Percentiles rank a stretch among this genome's conserved stretches.
Conservation (phyloP, 306 rosid genomes). For the Acacia crassicarpa region DNA sequence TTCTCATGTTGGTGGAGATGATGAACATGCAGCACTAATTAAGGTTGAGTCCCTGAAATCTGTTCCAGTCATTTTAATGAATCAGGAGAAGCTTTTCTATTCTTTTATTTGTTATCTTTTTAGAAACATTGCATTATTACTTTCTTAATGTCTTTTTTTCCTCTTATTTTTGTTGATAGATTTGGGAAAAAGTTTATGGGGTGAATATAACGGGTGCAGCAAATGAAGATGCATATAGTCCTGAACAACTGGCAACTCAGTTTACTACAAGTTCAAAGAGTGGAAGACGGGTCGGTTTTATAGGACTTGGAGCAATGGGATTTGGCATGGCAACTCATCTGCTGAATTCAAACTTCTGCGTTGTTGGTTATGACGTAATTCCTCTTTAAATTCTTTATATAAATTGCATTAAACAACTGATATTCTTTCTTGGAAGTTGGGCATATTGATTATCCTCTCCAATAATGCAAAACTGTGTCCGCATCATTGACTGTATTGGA, state of each 20-base stretch:
- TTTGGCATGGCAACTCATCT: constrained; percentile 98
- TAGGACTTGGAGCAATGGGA: constrained; percentile 99
- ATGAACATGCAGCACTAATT: constrained; percentile 45
- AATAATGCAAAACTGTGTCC: constrained; percentile 5
- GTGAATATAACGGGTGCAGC: constrained; percentile 71
- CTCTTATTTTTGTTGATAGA: constrained; percentile 45
- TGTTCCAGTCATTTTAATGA: constrained; percentile 31
- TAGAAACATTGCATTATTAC: constrained; percentile 8
- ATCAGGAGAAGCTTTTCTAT: constrained; percentile 1
- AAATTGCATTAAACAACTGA: constrained; percentile 18
- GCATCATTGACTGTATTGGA: background rate
- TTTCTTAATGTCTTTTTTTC: background rate
- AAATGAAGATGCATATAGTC: constrained; percentile 63
- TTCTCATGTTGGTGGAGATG: constrained; percentile 47
- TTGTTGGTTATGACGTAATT: constrained; percentile 88
- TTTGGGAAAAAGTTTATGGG: constrained; percentile 72
- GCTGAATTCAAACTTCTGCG: constrained; percentile 66
- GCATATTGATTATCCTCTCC: constrained; percentile 18
- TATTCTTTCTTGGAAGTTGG: constrained; percentile 1
- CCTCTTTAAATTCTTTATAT: constrained; percentile 30
- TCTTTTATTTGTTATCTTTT: background rate
- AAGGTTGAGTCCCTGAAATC: constrained; percentile 51
- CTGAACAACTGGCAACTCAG: constrained; percentile 68
- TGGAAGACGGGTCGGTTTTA: constrained; percentile 72
- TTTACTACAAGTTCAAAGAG: constrained; percentile 47